Evolutionary conservation across 1,139 yeast species (phyloP).

Genomic region (Waltiozyma sp.): DNA sequence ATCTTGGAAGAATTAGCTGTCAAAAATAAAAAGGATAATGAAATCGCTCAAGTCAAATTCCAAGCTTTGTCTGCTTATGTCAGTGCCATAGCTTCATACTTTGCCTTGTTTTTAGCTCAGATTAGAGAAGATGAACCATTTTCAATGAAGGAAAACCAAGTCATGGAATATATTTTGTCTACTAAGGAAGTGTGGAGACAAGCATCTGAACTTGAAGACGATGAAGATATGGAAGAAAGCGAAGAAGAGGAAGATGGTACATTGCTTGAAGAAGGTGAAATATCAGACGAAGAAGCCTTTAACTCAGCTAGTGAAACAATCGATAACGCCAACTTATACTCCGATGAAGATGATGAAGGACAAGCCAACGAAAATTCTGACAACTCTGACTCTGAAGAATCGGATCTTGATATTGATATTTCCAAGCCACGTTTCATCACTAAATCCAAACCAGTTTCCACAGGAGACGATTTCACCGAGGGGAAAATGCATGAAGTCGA

Average conservation of each 20-base stretch:
- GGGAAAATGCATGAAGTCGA: constrained; percentile 66
- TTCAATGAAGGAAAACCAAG: constrained; percentile 75
- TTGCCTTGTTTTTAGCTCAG: constrained; percentile 26
- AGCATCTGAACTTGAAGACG: constrained; percentile 38
- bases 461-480: constrained; percentile 40
- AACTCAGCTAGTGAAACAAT: constrained; percentile 17
- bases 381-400: constrained; percentile 23
- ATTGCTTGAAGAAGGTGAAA: constrained; percentile 12
- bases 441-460: constrained; percentile 16
- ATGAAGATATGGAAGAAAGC: constrained; percentile 18
- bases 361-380: constrained; percentile 12
- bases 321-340: background rate
- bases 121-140: constrained; percentile 45
- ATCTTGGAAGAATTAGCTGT: constrained; percentile 27
- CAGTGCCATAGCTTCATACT: constrained; percentile 15
- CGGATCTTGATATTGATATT: constrained; percentile 40
- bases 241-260: constrained; percentile 7
- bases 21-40: constrained; percentile 21
- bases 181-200: constrained; percentile 88
- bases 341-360: constrained; percentile 5
- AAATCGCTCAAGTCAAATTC: constrained; percentile 37
- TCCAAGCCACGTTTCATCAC: constrained; percentile 32
- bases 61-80: constrained; percentile 58
- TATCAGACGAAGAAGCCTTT: constrained; percentile 20
- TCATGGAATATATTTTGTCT: constrained; percentile 76